Conservation (phyloP, 768 basidiomycete species). For the Xanthoconium stramineum region DNA sequence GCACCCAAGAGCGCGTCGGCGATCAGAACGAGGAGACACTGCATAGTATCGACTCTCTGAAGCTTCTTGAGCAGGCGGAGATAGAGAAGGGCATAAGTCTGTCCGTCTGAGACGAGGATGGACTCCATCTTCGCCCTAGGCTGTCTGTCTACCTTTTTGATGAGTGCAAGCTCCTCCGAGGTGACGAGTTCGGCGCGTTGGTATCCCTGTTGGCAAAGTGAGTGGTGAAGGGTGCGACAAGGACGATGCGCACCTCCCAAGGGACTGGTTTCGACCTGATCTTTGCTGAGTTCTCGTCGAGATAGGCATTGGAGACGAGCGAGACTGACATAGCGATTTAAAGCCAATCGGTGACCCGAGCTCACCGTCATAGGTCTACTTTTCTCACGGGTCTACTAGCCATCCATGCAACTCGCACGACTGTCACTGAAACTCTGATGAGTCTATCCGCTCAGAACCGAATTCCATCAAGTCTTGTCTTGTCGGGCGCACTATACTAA, state of each 20-base stretch:
- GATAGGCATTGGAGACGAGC: conserved; percentile 76
- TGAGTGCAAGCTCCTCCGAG: conserved; percentile 77
- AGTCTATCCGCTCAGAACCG: too few relatives aligned
- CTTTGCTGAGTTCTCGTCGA: conserved; percentile 85
- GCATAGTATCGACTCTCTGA: conserved; percentile 82
- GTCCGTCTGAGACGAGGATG: conserved; percentile 77
- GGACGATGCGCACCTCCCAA: conserved; percentile 73
- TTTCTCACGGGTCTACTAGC: too few relatives aligned
- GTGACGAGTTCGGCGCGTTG: conserved; percentile 91
- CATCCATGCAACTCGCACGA: too few relatives aligned
- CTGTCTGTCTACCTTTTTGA: conserved; percentile 90
- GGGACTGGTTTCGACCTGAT: conserved; percentile 88
- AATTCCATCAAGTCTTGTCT: too few relatives aligned
- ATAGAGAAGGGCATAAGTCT: conserved; percentile 82
- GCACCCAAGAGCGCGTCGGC: conserved; percentile 83
- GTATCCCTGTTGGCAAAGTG: conserved; percentile 64
- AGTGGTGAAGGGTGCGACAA: neutral
- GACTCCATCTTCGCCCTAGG: conserved; percentile 71
- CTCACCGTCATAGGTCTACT: too few relatives aligned
- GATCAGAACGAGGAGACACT: conserved; percentile 81
- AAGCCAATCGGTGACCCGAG: conserved; percentile 1
- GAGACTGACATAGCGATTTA: conserved; percentile 59
- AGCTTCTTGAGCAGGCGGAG: conserved; percentile 86
- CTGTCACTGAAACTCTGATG: too few relatives aligned
- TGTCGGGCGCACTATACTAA: too few relatives aligned